Evolutionary conservation across 345 rosid genomes (phyloP).

Genomic region (Carallia brachiata): DNA sequence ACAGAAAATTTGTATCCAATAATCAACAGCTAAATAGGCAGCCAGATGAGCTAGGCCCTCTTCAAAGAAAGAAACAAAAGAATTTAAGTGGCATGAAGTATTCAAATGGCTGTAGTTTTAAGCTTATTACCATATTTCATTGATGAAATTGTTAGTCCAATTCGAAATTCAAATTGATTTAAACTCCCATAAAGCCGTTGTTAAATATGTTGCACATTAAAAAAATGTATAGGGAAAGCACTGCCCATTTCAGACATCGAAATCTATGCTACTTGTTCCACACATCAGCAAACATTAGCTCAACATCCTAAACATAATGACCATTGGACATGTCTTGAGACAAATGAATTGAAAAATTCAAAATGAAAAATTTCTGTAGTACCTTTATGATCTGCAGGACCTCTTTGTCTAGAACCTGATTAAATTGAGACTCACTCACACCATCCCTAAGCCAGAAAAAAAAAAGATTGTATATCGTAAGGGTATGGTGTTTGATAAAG

Average conservation of each 20-base stretch:
- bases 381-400: conserved; percentile 83
- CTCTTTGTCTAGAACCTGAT: conserved; percentile 80
- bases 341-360: background rate
- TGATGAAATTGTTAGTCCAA: background rate
- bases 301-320: background rate
- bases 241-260: no score
- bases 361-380: background rate
- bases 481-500: conserved; percentile 1
- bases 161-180: background rate
- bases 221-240: no score
- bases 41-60: background rate
- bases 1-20: background rate
- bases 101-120: background rate
- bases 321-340: background rate
- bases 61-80: background rate
- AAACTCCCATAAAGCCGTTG: no score
- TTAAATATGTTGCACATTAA: no score
- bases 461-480: conserved; percentile 9
- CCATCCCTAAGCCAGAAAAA: conserved; percentile 63
- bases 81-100: background rate
- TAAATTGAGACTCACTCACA: conserved; percentile 89
- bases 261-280: background rate
- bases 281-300: background rate
- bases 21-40: background rate
- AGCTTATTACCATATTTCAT: background rate